These are phyloP conservation scores for Pestalotiopsis sp. DNA, from an alignment of 2,329 filamentous ascomycete species.

Conservation along the genomic window DNA sequence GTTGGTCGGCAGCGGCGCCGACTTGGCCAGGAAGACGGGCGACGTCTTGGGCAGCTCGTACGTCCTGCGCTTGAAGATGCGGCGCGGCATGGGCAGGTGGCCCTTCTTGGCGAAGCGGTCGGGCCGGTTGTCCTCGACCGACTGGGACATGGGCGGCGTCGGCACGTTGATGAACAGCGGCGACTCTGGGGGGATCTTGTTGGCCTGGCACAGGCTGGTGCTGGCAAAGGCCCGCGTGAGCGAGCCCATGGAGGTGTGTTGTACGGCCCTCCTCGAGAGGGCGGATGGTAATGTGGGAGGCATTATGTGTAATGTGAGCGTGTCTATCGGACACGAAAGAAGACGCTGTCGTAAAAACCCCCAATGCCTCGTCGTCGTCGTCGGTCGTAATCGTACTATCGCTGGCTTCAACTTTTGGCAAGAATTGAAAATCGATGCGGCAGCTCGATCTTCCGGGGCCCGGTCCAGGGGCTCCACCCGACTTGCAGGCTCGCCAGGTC, in stretches of 20 bases:
- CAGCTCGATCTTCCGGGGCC: constrained; percentile 11
- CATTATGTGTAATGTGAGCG: not conserved
- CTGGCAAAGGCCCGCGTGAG: constrained; percentile 14
- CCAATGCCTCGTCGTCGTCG: not conserved
- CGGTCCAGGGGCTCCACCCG: not conserved
- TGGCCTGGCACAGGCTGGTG: constrained; percentile 4
- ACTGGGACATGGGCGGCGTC: constrained; percentile 71
- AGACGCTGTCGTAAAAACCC: not conserved
- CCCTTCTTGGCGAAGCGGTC: constrained; percentile 63
- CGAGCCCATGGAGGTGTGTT: constrained; percentile 5
- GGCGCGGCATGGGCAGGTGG: constrained; percentile 79
- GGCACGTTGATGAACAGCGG: constrained; percentile 87
- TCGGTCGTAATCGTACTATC: not conserved
- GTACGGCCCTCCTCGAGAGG: not conserved
- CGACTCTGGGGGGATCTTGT: constrained; percentile 76
- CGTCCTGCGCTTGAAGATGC: constrained; percentile 68
- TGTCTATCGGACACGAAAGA: not conserved
- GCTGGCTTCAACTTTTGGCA: not conserved
- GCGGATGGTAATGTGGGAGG: constrained; percentile 4
- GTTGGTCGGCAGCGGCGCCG: constrained; percentile 57
- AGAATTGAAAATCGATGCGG: constrained; percentile 11
- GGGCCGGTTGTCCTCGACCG: constrained; percentile 38
- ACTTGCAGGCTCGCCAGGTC: too few species aligned
- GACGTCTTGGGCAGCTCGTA: constrained; percentile 61
- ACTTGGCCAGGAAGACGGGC: constrained; percentile 61